Evolutionary conservation across 495 filamentous ascomycete species (phyloP), one percentile per base, ranked within the genome.

Genomic region (Cairneyella variabilis): DNA sequence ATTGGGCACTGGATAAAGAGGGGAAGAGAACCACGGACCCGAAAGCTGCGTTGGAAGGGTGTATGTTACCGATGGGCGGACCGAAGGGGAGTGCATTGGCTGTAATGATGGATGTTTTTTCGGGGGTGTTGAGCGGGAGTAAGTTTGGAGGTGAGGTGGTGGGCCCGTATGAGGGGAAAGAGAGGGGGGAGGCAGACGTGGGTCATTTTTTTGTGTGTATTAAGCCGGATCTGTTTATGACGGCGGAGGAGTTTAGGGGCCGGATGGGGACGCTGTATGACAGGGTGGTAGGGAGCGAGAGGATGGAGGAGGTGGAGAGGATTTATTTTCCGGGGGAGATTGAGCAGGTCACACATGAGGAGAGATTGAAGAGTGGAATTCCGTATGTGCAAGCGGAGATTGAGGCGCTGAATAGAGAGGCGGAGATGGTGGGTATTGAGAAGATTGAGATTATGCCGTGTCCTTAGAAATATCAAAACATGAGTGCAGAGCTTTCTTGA

Each of bases 31-130:
- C 86, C 1, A 78, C 82, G 59, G 85, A 91, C 63, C 85, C 86
- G 0, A 77, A 67, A 0, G 69, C 71, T 14, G 87, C 86, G 25
- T 62, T 89, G 22, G 71, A 81, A 45, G 87, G 86, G 0, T 82
- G 86, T 1, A 91, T 91, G 87, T 66, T 89, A 45, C 86, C 87
- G 0, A 89, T 91, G 83, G 86, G 85, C 0, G 87, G 87, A 0
- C 85, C 85, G 0, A 91, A 91, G 65, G 86, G 87, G 3, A 83
- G 78, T 16, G 87, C 79, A 3, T 57, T 91, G 38, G 70, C 83
- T 0, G 76, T 91, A 32, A 90, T 91, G 86, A 90, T 90, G 87
- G 87, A 91, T 69, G 84, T 91, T 2, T 90, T 91, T 54, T 88
- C 85, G 5, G 87, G 87, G 0, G 86, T 89, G 3, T 64, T 91